Percentiles rank a stretch among this genome's conserved stretches.
Conservation (phyloP, 1,284 basidiomycete species). For the Fomitopsis palustris region DNA sequence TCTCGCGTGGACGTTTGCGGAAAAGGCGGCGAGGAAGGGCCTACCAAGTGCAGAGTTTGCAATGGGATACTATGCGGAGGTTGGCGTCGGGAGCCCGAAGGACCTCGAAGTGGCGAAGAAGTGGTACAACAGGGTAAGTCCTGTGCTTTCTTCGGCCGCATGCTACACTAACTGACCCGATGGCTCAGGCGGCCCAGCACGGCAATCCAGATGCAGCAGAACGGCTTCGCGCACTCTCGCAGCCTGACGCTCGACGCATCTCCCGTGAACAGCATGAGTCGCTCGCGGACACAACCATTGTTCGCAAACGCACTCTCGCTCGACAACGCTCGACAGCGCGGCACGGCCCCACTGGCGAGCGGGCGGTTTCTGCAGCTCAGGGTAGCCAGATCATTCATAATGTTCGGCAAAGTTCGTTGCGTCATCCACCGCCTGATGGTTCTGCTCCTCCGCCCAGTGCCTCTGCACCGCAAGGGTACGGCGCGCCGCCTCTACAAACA, state of each 20-base stretch:
- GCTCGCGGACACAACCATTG: slow-evolving; percentile 76
- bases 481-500: not conserved
- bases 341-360: slow-evolving; percentile 13
- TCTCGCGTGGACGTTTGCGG: slow-evolving; percentile 87
- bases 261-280: slow-evolving; percentile 79
- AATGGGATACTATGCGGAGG: slow-evolving; percentile 90
- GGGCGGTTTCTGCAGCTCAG: slow-evolving; percentile 14
- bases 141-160: not conserved
- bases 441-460: slow-evolving; percentile 2
- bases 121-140: slow-evolving; percentile 65
- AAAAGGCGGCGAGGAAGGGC: slow-evolving; percentile 82
- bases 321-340: slow-evolving; percentile 60
- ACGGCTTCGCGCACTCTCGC: slow-evolving; percentile 68
- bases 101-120: slow-evolving; percentile 60
- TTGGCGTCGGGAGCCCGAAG: slow-evolving; percentile 68
- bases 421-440: slow-evolving; percentile 5
- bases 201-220: slow-evolving; percentile 80
- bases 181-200: slow-evolving; percentile 63
- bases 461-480: slow-evolving; percentile 5
- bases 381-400: slow-evolving; percentile 30
- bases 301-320: slow-evolving; percentile 82
- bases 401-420: slow-evolving; percentile 30
- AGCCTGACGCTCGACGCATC: slow-evolving; percentile 48
- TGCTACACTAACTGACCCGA: not conserved
- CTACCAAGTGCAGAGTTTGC: slow-evolving; percentile 89